Base-by-base conservation (phyloP, 1,284 basidiomycete genomes). In the Tylopilus orsonianus region DNA sequence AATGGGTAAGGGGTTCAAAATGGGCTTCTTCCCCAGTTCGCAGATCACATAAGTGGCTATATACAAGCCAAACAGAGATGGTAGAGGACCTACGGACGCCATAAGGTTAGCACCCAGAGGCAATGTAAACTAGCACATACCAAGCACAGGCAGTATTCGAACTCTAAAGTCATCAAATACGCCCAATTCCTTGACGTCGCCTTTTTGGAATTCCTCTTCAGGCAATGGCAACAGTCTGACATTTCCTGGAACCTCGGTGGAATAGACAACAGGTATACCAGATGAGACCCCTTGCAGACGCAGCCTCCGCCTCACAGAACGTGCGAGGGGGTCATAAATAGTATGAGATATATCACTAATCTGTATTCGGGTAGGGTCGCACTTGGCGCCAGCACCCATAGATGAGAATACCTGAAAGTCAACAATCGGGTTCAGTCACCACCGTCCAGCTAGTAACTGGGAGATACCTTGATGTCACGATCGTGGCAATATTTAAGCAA, bases 381-480 rank as follows among this genome's bases (percentile, higher is more conserved):
- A 81, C 72, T 99, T 99, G 7, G 95, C 91, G n/a, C 95, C 89
- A 1, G 96, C 93, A 35, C 97, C 97, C 93, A 99, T 97, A 16
- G 93, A 93, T 1, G 94, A 91, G 69, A 99, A 97, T 16, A 97
- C 88, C 85, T 88, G 53, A 27, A 39, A 38, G 19, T 33, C 8
- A 41, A 27, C 39, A 27, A 41, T 56, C 26, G 52, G 42, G 27
- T 36, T 49, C 24, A 24, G 38, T 33, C 23, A 24, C 26, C 13
- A 4, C 14, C 19, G 12, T 24, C 30, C 16, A 23, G 20, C 64
- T 2, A 23, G 5, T 2, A n/a, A n/a, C 0, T 3, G 12, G 5
- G 6, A 37, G 22, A 30, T 46, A 85, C 87, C 73, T 90, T 90
- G 68, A 94, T 83, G 29, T 75, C 65, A 55, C 85, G 75, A 50